Evolutionary conservation across 2,329 filamentous ascomycete genomes (phyloP), one percentile per base, ranked within the genome.

Genomic region (Penicillium hordei): DNA sequence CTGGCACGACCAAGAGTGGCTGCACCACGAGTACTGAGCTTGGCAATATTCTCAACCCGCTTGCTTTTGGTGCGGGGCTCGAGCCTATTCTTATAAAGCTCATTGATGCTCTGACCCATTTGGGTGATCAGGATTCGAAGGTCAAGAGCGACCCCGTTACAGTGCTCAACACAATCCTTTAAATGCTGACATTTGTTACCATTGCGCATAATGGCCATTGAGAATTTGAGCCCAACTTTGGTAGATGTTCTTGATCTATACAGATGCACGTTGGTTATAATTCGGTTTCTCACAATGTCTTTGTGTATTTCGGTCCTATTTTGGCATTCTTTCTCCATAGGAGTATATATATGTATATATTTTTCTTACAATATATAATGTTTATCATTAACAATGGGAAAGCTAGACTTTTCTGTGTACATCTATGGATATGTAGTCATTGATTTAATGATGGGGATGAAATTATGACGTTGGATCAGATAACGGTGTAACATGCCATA

Each of bases 81-180:
- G 67, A 70, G 55, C 67, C 67, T 31, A 52, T 70, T 25, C 38
- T 69, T 5, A 25, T 48, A 33, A 60, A 63, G 48, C 42, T 70
- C 27, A 34, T 69, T 38, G 56, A 68, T 17, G 64, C 58, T 2
- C 42, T 70, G 17, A 10, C 40, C 3, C 40, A 51, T 2, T 13
- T 63, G 31, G 68, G 68, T 9, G 54, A 54, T 15, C 23, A 49
- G 6, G 68, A 70, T 23, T 46, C 50, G 5, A 65, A 65, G 13
- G 38, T 69, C 7, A 59, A 60, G 59, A 49, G 52, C 21, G 54
- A 66, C n/a, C 50, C 50, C 5, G 44, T 62, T 5, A 9, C 34
- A 27, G 55, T 65, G n/a, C 55, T 67, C 1, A 42, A 48, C 1
- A 52, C 15, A 12, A 39, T 0, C 9, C 46, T 55, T 15, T 50